phyloP scores from a whole-genome alignment of 2,329 filamentous ascomycete genomes.

The Ceratocystis alfenasii region DNA sequence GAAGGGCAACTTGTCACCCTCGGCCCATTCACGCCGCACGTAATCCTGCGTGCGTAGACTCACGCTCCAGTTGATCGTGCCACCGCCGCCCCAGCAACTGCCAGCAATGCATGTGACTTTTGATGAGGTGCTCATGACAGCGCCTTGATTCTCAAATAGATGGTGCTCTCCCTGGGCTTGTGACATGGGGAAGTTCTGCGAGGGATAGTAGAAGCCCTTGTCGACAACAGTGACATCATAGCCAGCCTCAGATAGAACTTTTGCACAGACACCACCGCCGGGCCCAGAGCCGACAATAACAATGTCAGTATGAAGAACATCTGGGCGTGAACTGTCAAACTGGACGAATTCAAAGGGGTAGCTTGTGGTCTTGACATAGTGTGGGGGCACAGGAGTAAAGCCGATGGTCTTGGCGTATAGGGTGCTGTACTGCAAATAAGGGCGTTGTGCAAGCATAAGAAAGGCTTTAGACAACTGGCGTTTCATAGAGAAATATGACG shows the following conservation, averaged over 20 bases:
- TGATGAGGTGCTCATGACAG: slow-evolving; percentile 43
- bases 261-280: slow-evolving; percentile 70
- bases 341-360: slow-evolving; percentile 52
- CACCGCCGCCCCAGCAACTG: slow-evolving; percentile 71
- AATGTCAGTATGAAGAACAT: slow-evolving; percentile 42
- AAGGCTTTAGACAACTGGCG: slow-evolving; percentile 46
- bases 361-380: slow-evolving; percentile 39
- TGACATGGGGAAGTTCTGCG: slow-evolving; percentile 62
- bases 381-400: slow-evolving; percentile 43
- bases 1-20: slow-evolving; percentile 51
- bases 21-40: slow-evolving; percentile 72
- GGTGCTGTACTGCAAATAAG: slow-evolving; percentile 44
- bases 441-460: slow-evolving; percentile 41
- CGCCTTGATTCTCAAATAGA: slow-evolving; percentile 58
- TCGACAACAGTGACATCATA: slow-evolving; percentile 68
- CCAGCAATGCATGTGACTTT: slow-evolving; percentile 54
- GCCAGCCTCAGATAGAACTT: slow-evolving; percentile 66
- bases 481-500: slow-evolving; percentile 43
- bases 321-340: slow-evolving; percentile 29
- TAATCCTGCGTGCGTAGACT: slow-evolving; percentile 55
- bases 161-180: slow-evolving; percentile 47
- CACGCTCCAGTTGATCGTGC: slow-evolving; percentile 75
- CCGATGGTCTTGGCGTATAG: slow-evolving; percentile 44
- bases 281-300: slow-evolving; percentile 80
- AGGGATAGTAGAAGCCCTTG: slow-evolving; percentile 65